Evolutionary conservation across 129 eudicot species (phyloP).

Genomic region (Flaveria linearis): DNA sequence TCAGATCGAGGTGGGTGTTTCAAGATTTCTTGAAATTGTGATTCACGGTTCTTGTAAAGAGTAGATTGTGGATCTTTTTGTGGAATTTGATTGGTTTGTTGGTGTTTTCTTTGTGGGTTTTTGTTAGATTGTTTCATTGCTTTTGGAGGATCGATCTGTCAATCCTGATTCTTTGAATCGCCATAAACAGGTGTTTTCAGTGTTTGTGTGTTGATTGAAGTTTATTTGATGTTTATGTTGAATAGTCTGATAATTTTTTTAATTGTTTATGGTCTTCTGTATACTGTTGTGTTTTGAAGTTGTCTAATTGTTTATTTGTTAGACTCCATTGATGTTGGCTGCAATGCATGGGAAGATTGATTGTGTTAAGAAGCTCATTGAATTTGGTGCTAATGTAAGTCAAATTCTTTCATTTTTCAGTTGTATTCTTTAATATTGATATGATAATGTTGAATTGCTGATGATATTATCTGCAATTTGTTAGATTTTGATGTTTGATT

Average conservation of each 20-base stretch:
- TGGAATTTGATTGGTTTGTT: no score
- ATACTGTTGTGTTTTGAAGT: background rate
- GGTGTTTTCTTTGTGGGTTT: no score
- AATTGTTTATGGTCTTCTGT: constrained; percentile 12
- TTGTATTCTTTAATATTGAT: background rate
- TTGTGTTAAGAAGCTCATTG: constrained; percentile 70
- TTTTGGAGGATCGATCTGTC: no score
- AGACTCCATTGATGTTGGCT: constrained; percentile 91
- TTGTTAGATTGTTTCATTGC: no score
- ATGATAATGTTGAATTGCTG: constrained; percentile 2
- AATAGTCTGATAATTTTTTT: background rate
- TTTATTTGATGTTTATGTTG: constrained; percentile 7
- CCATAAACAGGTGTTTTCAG: no score
- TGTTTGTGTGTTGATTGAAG: constrained; percentile 14
- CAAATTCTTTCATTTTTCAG: constrained; percentile 6
- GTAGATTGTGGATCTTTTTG: no score
- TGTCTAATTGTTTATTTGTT: constrained; percentile 22
- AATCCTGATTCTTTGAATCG: no score
- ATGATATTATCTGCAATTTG: constrained; percentile 1
- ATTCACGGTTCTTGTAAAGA: no score
- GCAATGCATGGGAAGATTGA: constrained; percentile 76
- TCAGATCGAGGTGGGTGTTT: no score
- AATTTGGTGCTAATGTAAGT: constrained; percentile 91
- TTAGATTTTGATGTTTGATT: constrained; percentile 93
- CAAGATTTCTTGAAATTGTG: no score